These are phyloP conservation scores for Ajuga chamaepitys DNA, from an alignment of 257 asterid genomes.

Conservation along the genomic window DNA sequence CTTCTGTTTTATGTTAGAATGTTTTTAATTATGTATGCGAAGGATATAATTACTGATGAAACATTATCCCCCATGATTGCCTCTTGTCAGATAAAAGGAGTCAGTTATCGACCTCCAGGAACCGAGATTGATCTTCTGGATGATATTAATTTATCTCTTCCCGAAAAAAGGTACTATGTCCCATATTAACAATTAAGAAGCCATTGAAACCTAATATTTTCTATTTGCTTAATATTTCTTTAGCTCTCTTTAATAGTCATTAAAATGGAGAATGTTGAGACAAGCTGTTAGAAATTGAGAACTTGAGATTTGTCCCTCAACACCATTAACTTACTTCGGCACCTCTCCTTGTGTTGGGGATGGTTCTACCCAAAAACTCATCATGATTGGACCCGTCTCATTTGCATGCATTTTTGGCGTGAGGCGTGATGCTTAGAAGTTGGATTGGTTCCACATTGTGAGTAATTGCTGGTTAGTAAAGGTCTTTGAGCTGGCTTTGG, in stretches of 20 bases:
- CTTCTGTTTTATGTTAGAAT: neutral
- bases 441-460: neutral
- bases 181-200: neutral
- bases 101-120: conserved; percentile 79
- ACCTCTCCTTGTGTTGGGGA: neutral
- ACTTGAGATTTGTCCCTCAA: neutral
- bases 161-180: conserved; percentile 56
- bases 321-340: neutral
- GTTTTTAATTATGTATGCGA: neutral
- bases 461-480: neutral
- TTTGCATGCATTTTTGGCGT: neutral
- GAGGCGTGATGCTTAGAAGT: neutral
- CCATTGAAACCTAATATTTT: neutral
- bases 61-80: neutral
- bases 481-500: neutral
- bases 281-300: conserved; percentile 5
- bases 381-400: neutral
- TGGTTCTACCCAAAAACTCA: neutral
- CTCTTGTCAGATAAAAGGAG: conserved; percentile 48
- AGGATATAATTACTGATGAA: neutral
- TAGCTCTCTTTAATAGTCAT: neutral
- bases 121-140: conserved; percentile 66
- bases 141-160: conserved; percentile 60
- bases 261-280: conserved; percentile 10
- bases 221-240: neutral